Evolutionary conservation across 805 yeast species (phyloP).

Genomic region (Saccharomycopsis guyanensis): DNA sequence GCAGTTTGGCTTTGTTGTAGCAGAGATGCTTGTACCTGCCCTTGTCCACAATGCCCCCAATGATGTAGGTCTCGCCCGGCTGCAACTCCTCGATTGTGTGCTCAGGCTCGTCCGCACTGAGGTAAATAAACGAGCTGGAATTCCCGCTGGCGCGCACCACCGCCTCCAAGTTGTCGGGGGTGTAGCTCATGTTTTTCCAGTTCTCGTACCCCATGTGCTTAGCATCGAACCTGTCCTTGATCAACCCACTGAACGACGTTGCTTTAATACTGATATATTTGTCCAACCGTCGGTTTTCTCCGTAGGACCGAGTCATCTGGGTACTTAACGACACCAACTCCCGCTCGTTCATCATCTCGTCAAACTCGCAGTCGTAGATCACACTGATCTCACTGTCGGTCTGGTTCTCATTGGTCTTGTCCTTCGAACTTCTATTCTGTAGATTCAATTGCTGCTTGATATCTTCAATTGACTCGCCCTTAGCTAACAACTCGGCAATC

Average conservation of each 20-base stretch:
- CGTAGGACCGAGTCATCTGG: constrained; percentile 77
- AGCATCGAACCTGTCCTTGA: constrained; percentile 66
- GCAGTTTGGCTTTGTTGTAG: constrained; percentile 64
- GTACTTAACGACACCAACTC: constrained; percentile 61
- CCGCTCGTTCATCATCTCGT: constrained; percentile 76
- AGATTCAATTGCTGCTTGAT: constrained; percentile 32
- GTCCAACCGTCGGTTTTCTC: constrained; percentile 60
- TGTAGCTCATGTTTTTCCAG: constrained; percentile 63
- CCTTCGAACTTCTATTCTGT: constrained; percentile 25
- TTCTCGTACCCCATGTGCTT: constrained; percentile 43
- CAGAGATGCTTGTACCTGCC: constrained; percentile 82
- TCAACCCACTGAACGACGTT: constrained; percentile 56
- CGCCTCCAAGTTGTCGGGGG: constrained; percentile 31
- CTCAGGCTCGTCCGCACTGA: constrained; percentile 83
- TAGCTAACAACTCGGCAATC: constrained; percentile 29
- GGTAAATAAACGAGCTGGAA: constrained; percentile 40
- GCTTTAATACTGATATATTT: constrained; percentile 52
- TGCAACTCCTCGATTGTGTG: constrained; percentile 49
- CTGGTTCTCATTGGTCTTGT: constrained; percentile 36
- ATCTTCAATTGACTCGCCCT: constrained; percentile 30
- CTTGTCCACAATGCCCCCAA: constrained; percentile 96
- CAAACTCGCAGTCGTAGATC: constrained; percentile 86
- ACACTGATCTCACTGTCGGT: constrained; percentile 42
- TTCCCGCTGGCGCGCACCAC: constrained; percentile 28
- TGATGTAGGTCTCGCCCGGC: constrained; percentile 67